Base-by-base conservation (phyloP, 108 stramenopile genomes). In the Cyclotella choctawhatcheeana region DNA sequence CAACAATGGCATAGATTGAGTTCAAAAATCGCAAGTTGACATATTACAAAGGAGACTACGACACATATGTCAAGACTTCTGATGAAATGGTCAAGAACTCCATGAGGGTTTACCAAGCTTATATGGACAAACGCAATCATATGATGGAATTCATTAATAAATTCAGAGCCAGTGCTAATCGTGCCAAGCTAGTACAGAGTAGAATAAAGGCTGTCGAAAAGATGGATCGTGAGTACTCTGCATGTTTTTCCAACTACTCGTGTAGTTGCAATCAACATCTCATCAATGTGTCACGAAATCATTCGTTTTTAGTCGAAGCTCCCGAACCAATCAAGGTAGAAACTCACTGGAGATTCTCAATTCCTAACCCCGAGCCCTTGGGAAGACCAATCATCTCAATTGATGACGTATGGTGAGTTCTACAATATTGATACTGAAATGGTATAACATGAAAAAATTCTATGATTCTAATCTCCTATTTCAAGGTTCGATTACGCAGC, bases 101-200 rank as follows among this genome's bases (percentile, higher is more conserved):
- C 98, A 96, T 81, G 94, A 99, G 62, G 94, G n/a, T 94, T 25
- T 97, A 99, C 79, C 99, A 99, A 78, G 90, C 92, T 18, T 96
- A 99, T 67, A 99, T 99, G 76, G 89, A 87, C 18, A 91, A 95
- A 65, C 94, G 94, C 84, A 97, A 97, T 58, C 90, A 93, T 48
- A 94, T 97, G 95, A 97, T 98, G 96, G 97, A 98, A 67, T 99
- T 99, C 69, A 97, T 99, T 43, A 91, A 91, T 69, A 98, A 97
- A 78, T 99, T 99, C 71, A 68, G 91, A 74, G 95, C 88, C 74
- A 98, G 97, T 80, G 99, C 98, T 55, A 97, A 97, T 77, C 74
- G 94, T 30, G 95, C 97, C 2, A 92, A 94, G 7, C 90, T 98
- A 56, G 99, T 98, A 17, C 99, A 99, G 86, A 88, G 86, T 64